A percentile compares a stretch with the other conserved stretches of the same genome.
These are phyloP conservation scores for Aspergillus sclerotialis DNA, from an alignment of 2,329 filamentous ascomycete genomes.

Conservation along the genomic window DNA sequence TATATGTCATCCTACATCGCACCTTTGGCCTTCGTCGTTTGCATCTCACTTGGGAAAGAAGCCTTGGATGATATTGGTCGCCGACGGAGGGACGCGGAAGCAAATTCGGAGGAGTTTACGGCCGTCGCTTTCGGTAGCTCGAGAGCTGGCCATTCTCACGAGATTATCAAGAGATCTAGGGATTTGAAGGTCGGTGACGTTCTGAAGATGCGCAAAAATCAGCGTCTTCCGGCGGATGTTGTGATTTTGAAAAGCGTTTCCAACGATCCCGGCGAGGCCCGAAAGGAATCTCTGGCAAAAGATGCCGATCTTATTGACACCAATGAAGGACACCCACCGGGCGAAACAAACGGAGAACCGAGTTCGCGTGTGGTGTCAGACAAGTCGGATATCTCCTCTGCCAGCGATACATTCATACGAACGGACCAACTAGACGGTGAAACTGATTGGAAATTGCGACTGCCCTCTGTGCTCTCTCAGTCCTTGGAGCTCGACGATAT, in stretches of 20 bases:
- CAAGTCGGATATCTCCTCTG: slow-evolving; percentile 28
- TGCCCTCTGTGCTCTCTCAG: slow-evolving; percentile 82
- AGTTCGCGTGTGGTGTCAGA: slow-evolving; percentile 14
- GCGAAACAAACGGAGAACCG: slow-evolving; percentile 6
- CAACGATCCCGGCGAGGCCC: slow-evolving; percentile 41
- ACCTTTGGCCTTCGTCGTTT: slow-evolving; percentile 82
- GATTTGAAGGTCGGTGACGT: slow-evolving; percentile 93
- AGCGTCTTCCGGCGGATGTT: slow-evolving; percentile 89
- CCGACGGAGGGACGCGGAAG: slow-evolving; percentile 80
- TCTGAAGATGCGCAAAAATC: slow-evolving; percentile 85
- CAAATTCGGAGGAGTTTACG: slow-evolving; percentile 84
- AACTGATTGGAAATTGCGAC: slow-evolving; percentile 93
- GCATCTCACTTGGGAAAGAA: slow-evolving; percentile 91
- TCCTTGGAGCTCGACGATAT: slow-evolving; percentile 67
- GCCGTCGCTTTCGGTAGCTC: slow-evolving; percentile 4
- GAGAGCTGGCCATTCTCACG: slow-evolving; percentile 41
- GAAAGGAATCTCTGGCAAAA: slow-evolving; percentile 13
- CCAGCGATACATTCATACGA: slow-evolving; percentile 88
- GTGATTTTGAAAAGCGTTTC: slow-evolving; percentile 78
- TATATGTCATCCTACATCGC: slow-evolving; percentile 93
- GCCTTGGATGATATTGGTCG: slow-evolving; percentile 87
- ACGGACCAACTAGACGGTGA: slow-evolving; percentile 97
- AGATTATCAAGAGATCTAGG: slow-evolving; percentile 72
- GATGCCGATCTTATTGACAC: slow-evolving; percentile 19
- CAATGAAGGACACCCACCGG: slow-evolving; percentile 12